Percentiles rank a stretch among this genome's conserved stretches.
These are phyloP conservation scores for Cucumis cinereus DNA, from an alignment of 306 rosid species.

Conservation along the genomic window DNA sequence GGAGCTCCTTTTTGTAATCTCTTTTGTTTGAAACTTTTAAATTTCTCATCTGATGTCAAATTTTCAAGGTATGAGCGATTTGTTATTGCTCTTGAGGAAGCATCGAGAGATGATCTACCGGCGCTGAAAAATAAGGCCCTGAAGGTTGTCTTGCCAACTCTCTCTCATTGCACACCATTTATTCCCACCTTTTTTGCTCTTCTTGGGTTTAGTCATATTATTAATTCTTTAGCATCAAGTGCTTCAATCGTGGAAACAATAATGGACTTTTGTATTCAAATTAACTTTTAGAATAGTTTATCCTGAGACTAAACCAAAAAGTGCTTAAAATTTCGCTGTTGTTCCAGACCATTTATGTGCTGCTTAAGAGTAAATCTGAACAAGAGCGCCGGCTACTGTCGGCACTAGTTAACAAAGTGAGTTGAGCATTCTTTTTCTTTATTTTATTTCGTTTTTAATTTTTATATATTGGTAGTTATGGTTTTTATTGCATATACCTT, in stretches of 20 bases:
- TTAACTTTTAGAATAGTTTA: not conserved
- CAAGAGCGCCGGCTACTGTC: slow-evolving; percentile 85
- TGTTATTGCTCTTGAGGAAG: slow-evolving; percentile 83
- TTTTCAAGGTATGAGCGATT: slow-evolving; percentile 76
- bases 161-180: not conserved
- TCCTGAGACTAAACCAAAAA: not conserved
- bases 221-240: not conserved
- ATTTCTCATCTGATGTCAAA: not conserved
- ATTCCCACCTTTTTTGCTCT: not conserved
- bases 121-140: slow-evolving; percentile 68
- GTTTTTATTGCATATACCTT: slow-evolving; percentile 5
- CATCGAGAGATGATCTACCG: slow-evolving; percentile 88
- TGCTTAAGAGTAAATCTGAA: slow-evolving; percentile 86
- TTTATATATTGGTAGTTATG: not conserved
- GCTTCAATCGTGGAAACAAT: not conserved
- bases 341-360: slow-evolving; percentile 53
- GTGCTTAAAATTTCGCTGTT: not conserved
- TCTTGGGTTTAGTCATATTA: not conserved
- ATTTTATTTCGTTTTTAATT: not conserved
- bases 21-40: not conserved
- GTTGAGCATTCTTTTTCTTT: slow-evolving; percentile 16
- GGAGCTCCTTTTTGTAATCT: not conserved
- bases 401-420: slow-evolving; percentile 86
- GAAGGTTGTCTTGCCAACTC: slow-evolving; percentile 43
- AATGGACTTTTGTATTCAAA: not conserved